Base-by-base conservation (phyloP, 2,329 filamentous ascomycete genomes). In the Colletotrichum neosansevieriae region DNA sequence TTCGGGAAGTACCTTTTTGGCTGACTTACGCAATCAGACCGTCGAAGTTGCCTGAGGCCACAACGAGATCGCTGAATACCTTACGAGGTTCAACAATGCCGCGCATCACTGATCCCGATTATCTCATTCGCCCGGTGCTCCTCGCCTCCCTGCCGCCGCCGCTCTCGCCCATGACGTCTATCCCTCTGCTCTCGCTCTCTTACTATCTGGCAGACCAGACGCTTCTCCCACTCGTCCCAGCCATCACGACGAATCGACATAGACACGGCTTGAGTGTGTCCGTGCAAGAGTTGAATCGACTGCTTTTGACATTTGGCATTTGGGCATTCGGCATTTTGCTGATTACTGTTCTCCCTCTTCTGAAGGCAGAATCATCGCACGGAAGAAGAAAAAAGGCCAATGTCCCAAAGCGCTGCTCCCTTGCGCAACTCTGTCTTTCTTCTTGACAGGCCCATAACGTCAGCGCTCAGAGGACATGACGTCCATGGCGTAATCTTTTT, bases 91-190 rank as follows among this genome's bases (percentile, higher is more conserved):
- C 29, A 29, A 29, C 6, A 1, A 9, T 2, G 2, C 1, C 10
- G 49, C 34, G 24, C 17, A 50, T 67, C 50, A 13, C 34, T 15
- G 19, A 29, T n/a, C 13, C 12, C 17, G 54, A 60, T 65, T 65
- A 68, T 68, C 61, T 68, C 66, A 68, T 65, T 17, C 61, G 40
- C 19, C 17, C n/a, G 63, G 42, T 61, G 47, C 47, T 58, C 21
- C 21, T 21, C 21, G 21, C 21, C 21, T 21, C 21, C 21, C 21
- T 21, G 21, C 21, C 21, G 21, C 21, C 21, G 19, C 47, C 47
- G 29, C 50, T 53, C 62, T 50, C 42, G 36, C 45, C 51, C 49
- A 47, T 24, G 17, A 44, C 44, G n/a, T 40, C 21, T 21, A 19
- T 15, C n/a, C 24, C 47, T 57, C 36, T 21, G 11, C 5, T 45